Evolutionary conservation across 805 yeast genomes (phyloP).

Genomic region (Kregervanrija fluxuum): DNA sequence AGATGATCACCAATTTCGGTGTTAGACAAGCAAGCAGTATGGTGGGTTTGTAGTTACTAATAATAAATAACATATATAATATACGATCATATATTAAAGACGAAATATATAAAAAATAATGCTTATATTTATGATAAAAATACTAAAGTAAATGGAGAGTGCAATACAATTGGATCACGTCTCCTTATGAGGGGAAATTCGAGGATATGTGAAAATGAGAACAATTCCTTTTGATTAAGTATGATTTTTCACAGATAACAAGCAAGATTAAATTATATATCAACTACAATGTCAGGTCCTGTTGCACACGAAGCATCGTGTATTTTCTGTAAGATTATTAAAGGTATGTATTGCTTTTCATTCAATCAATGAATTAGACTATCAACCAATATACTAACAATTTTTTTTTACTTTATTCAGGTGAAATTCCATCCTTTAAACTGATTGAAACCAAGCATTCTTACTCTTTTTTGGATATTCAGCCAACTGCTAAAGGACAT

Average conservation of each 20-base stretch:
- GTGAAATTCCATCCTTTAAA: slow-evolving; percentile 93
- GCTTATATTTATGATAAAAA: too few species aligned
- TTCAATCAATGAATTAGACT: background rate
- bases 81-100: background rate
- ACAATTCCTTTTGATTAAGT: too few species aligned
- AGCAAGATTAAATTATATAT: too few species aligned
- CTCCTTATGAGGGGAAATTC: too few species aligned
- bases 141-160: too few species aligned
- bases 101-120: too few species aligned
- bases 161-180: too few species aligned
- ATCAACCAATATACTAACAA: slow-evolving; percentile 2
- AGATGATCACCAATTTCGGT: slow-evolving; percentile 40
- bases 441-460: slow-evolving; percentile 76
- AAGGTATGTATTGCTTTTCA: slow-evolving; percentile 39
- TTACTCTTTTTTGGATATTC: slow-evolving; percentile 86
- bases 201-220: too few species aligned
- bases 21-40: slow-evolving; percentile 30
- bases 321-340: slow-evolving; percentile 89
- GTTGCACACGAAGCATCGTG: slow-evolving; percentile 49
- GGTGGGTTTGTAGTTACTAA: slow-evolving; percentile 29
- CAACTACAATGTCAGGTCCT: slow-evolving; percentile 22
- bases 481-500: slow-evolving; percentile 88
- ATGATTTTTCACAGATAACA: too few species aligned
- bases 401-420: slow-evolving; percentile 28
- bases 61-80: background rate